A percentile compares a stretch with the other conserved stretches of the same genome.
Conservation (phyloP, 148 eudicot genomes). For the Fagopyrum esculentum region DNA sequence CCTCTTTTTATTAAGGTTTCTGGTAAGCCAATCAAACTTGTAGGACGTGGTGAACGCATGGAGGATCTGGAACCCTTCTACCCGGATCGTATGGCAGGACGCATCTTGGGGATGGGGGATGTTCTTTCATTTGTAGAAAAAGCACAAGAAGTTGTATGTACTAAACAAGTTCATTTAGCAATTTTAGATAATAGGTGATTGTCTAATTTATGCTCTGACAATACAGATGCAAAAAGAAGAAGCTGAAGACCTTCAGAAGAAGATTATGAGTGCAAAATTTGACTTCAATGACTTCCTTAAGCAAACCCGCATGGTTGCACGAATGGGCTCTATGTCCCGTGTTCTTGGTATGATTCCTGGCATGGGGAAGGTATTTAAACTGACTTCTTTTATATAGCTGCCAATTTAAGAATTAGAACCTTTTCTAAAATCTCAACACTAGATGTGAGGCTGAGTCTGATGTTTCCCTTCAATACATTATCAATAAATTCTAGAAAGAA, state of each 20-base stretch:
- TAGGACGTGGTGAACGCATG: constrained; percentile 97
- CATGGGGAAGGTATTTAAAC: constrained; percentile 75
- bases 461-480: background rate
- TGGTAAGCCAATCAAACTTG: constrained; percentile 98
- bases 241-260: constrained; percentile 90
- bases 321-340: constrained; percentile 96
- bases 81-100: constrained; percentile 99
- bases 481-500: background rate
- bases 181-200: background rate
- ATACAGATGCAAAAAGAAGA: constrained; percentile 91
- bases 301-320: constrained; percentile 96
- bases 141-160: constrained; percentile 83
- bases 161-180: background rate
- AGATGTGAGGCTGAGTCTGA: background rate
- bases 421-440: background rate
- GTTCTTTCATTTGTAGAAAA: constrained; percentile 97
- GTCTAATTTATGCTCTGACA: background rate
- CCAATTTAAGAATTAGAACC: background rate
- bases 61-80: constrained; percentile 98
- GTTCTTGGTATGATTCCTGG: constrained; percentile 99
- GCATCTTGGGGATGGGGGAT: constrained; percentile 98
- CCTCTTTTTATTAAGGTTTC: constrained; percentile 51
- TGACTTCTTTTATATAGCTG: background rate
- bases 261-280: constrained; percentile 91
- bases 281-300: constrained; percentile 96